Base-by-base conservation (phyloP, 2,329 filamentous ascomycete genomes). In the Sporothrix brunneoviolacea region DNA sequence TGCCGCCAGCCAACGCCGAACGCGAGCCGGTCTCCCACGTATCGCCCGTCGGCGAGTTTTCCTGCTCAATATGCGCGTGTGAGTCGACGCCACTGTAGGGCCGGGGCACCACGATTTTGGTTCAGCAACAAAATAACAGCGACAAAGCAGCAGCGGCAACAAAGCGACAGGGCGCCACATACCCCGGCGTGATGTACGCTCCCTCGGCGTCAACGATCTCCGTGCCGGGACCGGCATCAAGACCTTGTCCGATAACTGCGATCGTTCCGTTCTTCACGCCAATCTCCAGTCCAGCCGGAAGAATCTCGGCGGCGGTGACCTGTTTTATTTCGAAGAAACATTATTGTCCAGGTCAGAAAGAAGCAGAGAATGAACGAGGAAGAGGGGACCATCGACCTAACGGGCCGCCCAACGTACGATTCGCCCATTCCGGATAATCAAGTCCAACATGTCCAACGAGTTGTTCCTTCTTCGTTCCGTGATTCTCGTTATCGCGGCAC, bases 1-100 rank as follows among this genome's bases (percentile, higher is more conserved):
- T 81, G 18, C 77, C 78, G 6, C 78, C 77, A 4, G 75, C 76
- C 41, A 81, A 67, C 2, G 78, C 78, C 22, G 70, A 74, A 6
- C 77, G 68, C 0, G 74, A 72, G 1, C 77, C 77, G 0, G 63
- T 62, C 51, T 68, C 65, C 53, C 59, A 68, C 7, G 55, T 67
- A 56, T 69, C 67, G 33, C 61, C 58, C 0, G 63, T 62, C 0
- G 59, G 57, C 2, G 61, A 57, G 48, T 62, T 62, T 40, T 61
- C 60, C 54, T 69, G 65, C 36, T 67, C 57, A 19, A 70, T 60
- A 41, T 69, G 67, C 0, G 66, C 65, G 42, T 69, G 63, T 5
- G 60, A 61, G 53, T 70, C 68, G 16, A 70, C 61, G 9, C 68
- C 68, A 8, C 66, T 65, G 28, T 3, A 2, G 36, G 8, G n/a